Conservation (phyloP, 495 filamentous ascomycete genomes). For the Hypoxylon trugodes region DNA sequence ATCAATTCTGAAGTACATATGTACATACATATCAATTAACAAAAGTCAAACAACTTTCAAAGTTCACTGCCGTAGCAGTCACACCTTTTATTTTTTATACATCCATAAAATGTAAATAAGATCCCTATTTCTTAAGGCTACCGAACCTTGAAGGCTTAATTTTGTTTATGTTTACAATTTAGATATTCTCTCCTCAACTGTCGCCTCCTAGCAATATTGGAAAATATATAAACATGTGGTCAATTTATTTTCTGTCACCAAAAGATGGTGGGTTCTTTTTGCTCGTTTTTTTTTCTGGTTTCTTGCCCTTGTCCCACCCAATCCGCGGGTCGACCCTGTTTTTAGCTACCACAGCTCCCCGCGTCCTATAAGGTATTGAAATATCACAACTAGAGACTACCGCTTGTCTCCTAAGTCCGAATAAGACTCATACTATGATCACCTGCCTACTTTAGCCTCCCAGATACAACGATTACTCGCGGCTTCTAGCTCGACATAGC, state of each 20-base stretch:
- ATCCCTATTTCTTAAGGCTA: no score
- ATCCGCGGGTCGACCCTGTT: not conserved
- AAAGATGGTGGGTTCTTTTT: not conserved
- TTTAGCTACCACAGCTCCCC: conserved; percentile 11
- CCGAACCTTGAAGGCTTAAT: no score
- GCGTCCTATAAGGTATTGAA: conserved; percentile 29
- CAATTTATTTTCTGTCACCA: conserved; percentile 17
- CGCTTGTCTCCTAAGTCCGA: conserved; percentile 42
- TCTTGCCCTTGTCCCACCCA: conserved; percentile 18
- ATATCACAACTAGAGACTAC: conserved; percentile 10
- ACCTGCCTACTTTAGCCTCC: conserved; percentile 15
- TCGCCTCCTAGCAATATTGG: no score
- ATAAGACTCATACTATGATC: not conserved
- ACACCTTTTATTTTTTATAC: no score
- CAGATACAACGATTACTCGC: not conserved
- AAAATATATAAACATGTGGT: no score
- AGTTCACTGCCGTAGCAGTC: no score
- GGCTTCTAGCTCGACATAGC: not conserved
- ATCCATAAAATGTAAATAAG: no score
- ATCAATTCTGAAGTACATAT: no score
- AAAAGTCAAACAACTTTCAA: no score
- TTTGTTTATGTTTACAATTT: no score
- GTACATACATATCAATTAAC: not conserved
- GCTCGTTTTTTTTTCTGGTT: conserved; percentile 5
- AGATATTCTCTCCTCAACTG: no score